Conservation (phyloP, 495 filamentous ascomycete species). For the Xeromyces bisporus region DNA sequence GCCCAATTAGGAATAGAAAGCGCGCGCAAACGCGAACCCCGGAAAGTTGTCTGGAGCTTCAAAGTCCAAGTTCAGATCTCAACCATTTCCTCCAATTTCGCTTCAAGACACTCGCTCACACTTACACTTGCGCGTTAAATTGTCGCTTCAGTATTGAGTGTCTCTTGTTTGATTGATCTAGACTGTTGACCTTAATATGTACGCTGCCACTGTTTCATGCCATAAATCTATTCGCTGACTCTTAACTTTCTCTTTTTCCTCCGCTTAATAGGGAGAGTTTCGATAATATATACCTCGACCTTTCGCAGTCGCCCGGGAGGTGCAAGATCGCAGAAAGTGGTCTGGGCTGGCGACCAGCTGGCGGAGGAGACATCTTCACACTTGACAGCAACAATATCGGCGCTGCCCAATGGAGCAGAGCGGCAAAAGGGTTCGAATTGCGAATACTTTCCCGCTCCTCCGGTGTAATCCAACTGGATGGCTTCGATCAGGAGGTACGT, state of each 20-base stretch:
- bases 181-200: too few relatives aligned
- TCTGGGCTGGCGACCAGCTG: constrained; percentile 81
- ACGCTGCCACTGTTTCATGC: too few relatives aligned
- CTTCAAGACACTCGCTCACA: too few relatives aligned
- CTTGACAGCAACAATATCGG: constrained; percentile 67
- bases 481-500: constrained; percentile 76
- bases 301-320: constrained; percentile 77
- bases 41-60: too few relatives aligned
- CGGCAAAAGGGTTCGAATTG: constrained; percentile 79
- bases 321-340: constrained; percentile 87
- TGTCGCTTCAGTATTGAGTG: too few relatives aligned
- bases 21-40: not conserved
- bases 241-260: not conserved
- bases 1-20: not conserved
- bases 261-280: constrained; percentile 58
- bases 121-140: too few relatives aligned
- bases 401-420: constrained; percentile 87
- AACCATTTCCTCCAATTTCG: too few relatives aligned
- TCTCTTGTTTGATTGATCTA: too few relatives aligned
- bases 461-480: constrained; percentile 84
- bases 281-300: constrained; percentile 86
- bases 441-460: constrained; percentile 72
- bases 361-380: constrained; percentile 80
- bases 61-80: too few relatives aligned
- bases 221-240: not conserved